Conservation (phyloP, 345 rosid genomes). For the Balakata baccata region DNA sequence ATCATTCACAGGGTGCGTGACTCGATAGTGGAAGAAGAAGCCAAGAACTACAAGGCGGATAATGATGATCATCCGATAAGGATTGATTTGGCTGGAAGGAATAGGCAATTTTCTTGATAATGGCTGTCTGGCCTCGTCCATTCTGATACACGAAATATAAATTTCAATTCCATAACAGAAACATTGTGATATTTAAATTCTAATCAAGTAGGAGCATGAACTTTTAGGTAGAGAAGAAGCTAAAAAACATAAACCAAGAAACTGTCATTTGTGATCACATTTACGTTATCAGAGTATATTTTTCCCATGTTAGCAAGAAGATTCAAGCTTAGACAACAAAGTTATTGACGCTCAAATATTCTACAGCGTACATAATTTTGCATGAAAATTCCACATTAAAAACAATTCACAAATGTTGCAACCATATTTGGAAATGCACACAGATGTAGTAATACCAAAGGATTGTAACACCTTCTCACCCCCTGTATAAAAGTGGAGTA, state of each 20-base stretch:
- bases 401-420: neutral
- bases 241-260: neutral
- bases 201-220: neutral
- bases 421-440: neutral
- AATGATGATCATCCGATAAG: slow-evolving; percentile 50
- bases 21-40: slow-evolving; percentile 53
- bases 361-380: neutral
- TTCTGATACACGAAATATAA: slow-evolving; percentile 29
- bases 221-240: neutral
- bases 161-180: slow-evolving; percentile 1
- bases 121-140: slow-evolving; percentile 58
- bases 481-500: too few species aligned
- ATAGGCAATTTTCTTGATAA: slow-evolving; percentile 47
- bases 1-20: slow-evolving; percentile 48
- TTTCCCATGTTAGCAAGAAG: neutral
- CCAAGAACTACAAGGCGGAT: slow-evolving; percentile 49
- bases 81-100: slow-evolving; percentile 51
- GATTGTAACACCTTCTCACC: too few species aligned
- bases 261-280: neutral
- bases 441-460: neutral
- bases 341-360: neutral
- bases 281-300: neutral
- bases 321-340: neutral
- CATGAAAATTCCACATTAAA: neutral
- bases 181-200: neutral